These are phyloP conservation scores for Penicillium manginii DNA, from an alignment of 495 filamentous ascomycete species.

Conservation along the genomic window DNA sequence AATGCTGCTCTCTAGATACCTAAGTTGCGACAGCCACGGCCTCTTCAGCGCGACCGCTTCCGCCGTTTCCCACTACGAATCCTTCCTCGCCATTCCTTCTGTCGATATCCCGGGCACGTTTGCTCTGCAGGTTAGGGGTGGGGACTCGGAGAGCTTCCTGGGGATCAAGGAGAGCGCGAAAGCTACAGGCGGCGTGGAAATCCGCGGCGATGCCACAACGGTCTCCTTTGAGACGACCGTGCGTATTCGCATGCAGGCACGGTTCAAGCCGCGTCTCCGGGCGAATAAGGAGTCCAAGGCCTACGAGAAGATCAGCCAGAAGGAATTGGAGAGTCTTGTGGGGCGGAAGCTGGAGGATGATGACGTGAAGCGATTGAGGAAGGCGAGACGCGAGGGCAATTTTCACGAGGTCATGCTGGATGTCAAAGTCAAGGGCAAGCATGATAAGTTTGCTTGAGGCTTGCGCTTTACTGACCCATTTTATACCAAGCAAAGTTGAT, in stretches of 20 bases:
- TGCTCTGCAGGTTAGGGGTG: slow-evolving; percentile 65
- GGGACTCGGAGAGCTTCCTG: slow-evolving; percentile 54
- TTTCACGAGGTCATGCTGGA: slow-evolving; percentile 89
- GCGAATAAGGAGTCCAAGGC: slow-evolving; percentile 79
- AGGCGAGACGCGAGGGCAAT: slow-evolving; percentile 78
- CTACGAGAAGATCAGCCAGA: slow-evolving; percentile 79
- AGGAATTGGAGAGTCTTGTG: slow-evolving; percentile 83
- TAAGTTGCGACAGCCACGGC: slow-evolving; percentile 83
- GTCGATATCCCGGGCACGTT: slow-evolving; percentile 67
- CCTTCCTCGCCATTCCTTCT: slow-evolving; percentile 70
- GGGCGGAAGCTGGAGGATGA: slow-evolving; percentile 79
- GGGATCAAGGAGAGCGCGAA: slow-evolving; percentile 49
- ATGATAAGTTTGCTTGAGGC: slow-evolving; percentile 83
- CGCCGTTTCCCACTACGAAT: slow-evolving; percentile 81
- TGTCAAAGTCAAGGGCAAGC: slow-evolving; percentile 91
- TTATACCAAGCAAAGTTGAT: neutral
- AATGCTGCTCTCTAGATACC: slow-evolving; percentile 51
- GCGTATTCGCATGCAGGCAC: slow-evolving; percentile 89
- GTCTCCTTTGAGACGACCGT: slow-evolving; percentile 77
- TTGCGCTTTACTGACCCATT: neutral
- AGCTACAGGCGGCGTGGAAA: slow-evolving; percentile 51
- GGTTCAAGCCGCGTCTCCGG: slow-evolving; percentile 84
- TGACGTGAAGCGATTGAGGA: slow-evolving; percentile 82
- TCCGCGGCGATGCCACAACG: slow-evolving; percentile 76
- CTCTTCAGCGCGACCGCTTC: slow-evolving; percentile 74